Evolutionary conservation across 176 grass and related monocot genomes (phyloP).

Genomic region (Aegilops sharonensis): DNA sequence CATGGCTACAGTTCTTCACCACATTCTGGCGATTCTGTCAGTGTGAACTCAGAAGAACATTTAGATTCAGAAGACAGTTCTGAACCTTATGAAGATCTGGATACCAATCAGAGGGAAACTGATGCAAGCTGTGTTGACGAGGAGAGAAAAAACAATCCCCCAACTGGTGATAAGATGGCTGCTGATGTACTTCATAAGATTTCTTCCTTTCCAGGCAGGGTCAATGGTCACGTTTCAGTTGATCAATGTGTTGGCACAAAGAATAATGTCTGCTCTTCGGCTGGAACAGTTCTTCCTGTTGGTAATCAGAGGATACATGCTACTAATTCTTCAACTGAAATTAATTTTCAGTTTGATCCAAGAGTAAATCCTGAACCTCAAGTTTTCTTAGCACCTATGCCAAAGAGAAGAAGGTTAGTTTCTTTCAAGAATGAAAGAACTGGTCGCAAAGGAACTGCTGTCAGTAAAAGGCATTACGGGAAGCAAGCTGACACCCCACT

Average conservation of each 20-base stretch:
- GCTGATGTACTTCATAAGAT: slow-evolving; percentile 35
- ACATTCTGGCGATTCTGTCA: slow-evolving; percentile 41
- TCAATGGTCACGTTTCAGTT: slow-evolving; percentile 49
- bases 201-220: slow-evolving; percentile 31
- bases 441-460: slow-evolving; percentile 21
- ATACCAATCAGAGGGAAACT: slow-evolving; percentile 23
- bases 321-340: slow-evolving; percentile 45
- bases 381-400: slow-evolving; percentile 46
- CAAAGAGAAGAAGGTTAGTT: slow-evolving; percentile 64
- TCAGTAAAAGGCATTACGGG: slow-evolving; percentile 37
- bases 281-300: slow-evolving; percentile 37
- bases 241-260: slow-evolving; percentile 31
- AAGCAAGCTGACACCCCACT: slow-evolving; percentile 36
- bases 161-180: slow-evolving; percentile 28
- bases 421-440: slow-evolving; percentile 52
- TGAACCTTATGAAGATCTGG: slow-evolving; percentile 31
- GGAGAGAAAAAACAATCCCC: slow-evolving; percentile 23
- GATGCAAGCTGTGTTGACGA: slow-evolving; percentile 24
- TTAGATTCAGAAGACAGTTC: slow-evolving; percentile 52
- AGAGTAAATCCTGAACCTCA: slow-evolving; percentile 47
- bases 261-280: slow-evolving; percentile 29
- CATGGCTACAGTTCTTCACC: slow-evolving; percentile 46
- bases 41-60: slow-evolving; percentile 47
- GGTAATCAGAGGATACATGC: slow-evolving; percentile 37
- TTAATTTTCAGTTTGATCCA: slow-evolving; percentile 46